Percentiles rank a stretch among this genome's conserved stretches.
Evolutionary conservation across 2,329 filamentous ascomycete species (phyloP).

Genomic region (Acrocalymma vagum): DNA sequence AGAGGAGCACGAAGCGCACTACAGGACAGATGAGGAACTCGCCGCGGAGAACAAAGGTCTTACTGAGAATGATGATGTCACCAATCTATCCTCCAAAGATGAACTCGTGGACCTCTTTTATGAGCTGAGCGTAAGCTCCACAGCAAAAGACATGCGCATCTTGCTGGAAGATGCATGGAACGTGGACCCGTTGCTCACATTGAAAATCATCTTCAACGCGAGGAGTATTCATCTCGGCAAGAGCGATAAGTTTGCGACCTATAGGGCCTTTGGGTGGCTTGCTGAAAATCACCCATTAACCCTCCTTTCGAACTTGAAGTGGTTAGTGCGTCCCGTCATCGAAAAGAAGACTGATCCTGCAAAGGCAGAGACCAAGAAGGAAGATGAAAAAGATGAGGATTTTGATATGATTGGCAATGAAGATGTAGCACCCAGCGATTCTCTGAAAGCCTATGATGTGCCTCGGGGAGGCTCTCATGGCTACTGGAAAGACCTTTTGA

Average conservation of each 20-base stretch:
- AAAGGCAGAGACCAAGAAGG: slow-evolving; percentile 8
- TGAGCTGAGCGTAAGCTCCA: slow-evolving; percentile 57
- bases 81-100: slow-evolving; percentile 56
- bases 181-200: slow-evolving; percentile 56
- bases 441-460: slow-evolving; percentile 29
- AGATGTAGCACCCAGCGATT: slow-evolving; percentile 26
- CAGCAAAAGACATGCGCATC: slow-evolving; percentile 47
- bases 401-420: slow-evolving; percentile 57
- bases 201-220: slow-evolving; percentile 68
- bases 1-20: slow-evolving; percentile 22
- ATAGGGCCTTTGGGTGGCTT: slow-evolving; percentile 65
- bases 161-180: slow-evolving; percentile 61
- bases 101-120: slow-evolving; percentile 64
- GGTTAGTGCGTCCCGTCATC: slow-evolving; percentile 65
- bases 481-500: slow-evolving; percentile 70
- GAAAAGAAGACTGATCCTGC: slow-evolving; percentile 58
- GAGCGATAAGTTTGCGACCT: slow-evolving; percentile 57
- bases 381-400: slow-evolving; percentile 32
- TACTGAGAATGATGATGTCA: slow-evolving; percentile 63
- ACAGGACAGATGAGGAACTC: slow-evolving; percentile 18
- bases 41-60: slow-evolving; percentile 54
- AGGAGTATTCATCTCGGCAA: slow-evolving; percentile 70
- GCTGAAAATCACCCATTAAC: slow-evolving; percentile 63
- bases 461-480: slow-evolving; percentile 61
- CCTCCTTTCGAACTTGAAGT: slow-evolving; percentile 61